phyloP scores from a whole-genome alignment of 2,329 filamentous ascomycete species.

The Venturia oleaginea region DNA sequence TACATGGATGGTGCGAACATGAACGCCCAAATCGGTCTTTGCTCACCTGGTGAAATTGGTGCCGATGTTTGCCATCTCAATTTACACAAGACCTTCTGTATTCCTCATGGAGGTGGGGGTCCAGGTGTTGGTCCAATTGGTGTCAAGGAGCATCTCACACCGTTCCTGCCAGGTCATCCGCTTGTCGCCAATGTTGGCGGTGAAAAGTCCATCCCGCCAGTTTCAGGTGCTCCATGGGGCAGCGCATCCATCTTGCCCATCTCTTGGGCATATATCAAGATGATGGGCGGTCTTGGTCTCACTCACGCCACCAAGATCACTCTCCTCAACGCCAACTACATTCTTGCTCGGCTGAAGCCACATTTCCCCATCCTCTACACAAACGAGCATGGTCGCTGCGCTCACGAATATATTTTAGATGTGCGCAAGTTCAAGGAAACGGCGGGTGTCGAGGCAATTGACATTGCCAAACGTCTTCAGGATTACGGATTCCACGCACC shows the following conservation, averaged over 20 bases:
- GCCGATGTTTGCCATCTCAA: conserved; percentile 97
- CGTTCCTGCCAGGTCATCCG: conserved; percentile 67
- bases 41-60: conserved; percentile 88
- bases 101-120: conserved; percentile 89
- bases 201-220: conserved; percentile 53
- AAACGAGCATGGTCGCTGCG: conserved; percentile 77
- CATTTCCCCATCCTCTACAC: conserved; percentile 93
- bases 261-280: conserved; percentile 88
- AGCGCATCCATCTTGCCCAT: conserved; percentile 90
- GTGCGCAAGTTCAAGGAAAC: conserved; percentile 74
- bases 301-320: conserved; percentile 86
- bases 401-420: conserved; percentile 96
- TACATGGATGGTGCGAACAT: conserved; percentile 99
- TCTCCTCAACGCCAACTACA: conserved; percentile 95
- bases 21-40: conserved; percentile 95
- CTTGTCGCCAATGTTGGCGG: conserved; percentile 46
- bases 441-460: conserved; percentile 79
- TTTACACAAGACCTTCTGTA: conserved; percentile 98
- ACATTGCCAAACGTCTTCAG: conserved; percentile 91
- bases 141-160: conserved; percentile 70
- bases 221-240: conserved; percentile 77
- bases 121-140: conserved; percentile 91
- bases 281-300: conserved; percentile 79
- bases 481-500: conserved; percentile 97
- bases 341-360: conserved; percentile 74